These are phyloP conservation scores for Solanum etuberosum DNA, from an alignment of 257 asterid genomes.

Conservation along the genomic window DNA sequence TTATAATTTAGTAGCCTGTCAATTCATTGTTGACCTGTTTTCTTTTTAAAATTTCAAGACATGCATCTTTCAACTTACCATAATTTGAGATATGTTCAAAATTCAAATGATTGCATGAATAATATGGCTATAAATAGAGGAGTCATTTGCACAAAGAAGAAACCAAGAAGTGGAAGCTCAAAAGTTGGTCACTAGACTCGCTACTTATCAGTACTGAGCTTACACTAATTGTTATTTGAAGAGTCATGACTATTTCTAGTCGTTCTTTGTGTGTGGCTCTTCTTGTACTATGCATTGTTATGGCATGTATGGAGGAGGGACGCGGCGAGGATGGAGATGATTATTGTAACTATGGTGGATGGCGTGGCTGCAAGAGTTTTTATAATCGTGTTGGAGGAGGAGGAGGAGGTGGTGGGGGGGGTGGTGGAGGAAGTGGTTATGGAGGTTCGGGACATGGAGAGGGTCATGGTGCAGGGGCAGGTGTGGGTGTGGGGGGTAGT, in stretches of 20 bases:
- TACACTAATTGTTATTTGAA: not conserved
- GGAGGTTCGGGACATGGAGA: conserved; percentile 7
- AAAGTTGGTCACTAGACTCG: not conserved
- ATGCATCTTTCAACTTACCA: not conserved
- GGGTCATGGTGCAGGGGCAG: conserved; percentile 5
- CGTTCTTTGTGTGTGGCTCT: not conserved
- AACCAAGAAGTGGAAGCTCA: conserved; percentile 2
- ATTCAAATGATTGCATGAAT: not conserved
- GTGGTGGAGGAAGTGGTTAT: not conserved
- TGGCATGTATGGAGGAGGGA: not conserved
- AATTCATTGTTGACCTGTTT: not conserved
- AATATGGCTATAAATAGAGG: conserved; percentile 8
- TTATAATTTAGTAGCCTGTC: not conserved
- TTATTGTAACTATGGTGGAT: conserved; percentile 4
- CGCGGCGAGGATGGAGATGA: conserved; percentile 5
- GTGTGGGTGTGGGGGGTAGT: not conserved
- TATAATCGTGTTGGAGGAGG: not conserved
- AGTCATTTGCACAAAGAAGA: not conserved
- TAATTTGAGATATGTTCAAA: not conserved
- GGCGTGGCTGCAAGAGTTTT: conserved; percentile 13
- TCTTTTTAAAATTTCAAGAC: not conserved
- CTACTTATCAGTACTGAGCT: not conserved
- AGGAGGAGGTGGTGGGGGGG: not conserved
- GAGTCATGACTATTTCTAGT: conserved; percentile 3
- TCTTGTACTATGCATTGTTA: conserved; percentile 2